A percentile compares a stretch with the other conserved stretches of the same genome.
phyloP scores from a whole-genome alignment of 108 stramenopile genomes.

The Cyclostephanos invisitatus region DNA sequence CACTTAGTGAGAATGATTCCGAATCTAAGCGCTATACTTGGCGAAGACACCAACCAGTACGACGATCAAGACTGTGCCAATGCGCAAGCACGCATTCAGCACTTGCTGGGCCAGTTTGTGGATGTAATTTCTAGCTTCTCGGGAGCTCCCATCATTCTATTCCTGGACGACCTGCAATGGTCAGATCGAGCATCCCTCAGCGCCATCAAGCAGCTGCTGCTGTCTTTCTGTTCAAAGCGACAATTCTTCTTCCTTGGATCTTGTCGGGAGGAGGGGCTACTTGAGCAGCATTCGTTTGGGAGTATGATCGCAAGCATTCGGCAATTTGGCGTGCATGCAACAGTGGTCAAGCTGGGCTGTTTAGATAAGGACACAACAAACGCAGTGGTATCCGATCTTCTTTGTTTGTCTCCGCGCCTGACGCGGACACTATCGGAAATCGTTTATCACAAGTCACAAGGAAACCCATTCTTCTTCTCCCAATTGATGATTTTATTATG shows the following conservation, averaged over 20 bases:
- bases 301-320: not conserved
- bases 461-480: conserved; percentile 26
- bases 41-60: not conserved
- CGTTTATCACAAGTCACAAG: conserved; percentile 3
- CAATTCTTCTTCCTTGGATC: conserved; percentile 21
- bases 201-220: conserved; percentile 9
- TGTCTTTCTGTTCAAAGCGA: not conserved
- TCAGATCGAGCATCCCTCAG: conserved; percentile 14
- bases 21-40: conserved; percentile 4
- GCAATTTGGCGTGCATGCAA: conserved; percentile 5
- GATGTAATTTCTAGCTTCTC: conserved; percentile 16
- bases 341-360: not conserved
- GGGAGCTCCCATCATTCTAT: conserved; percentile 7
- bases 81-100: conserved; percentile 24
- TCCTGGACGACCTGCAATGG: conserved; percentile 29
- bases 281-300: not conserved
- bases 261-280: conserved; percentile 5
- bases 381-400: conserved; percentile 3
- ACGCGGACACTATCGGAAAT: not conserved
- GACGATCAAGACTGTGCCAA: conserved; percentile 15
- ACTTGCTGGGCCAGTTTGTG: conserved; percentile 27
- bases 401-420: not conserved
- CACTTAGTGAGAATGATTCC: conserved; percentile 14
- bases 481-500: conserved; percentile 17
- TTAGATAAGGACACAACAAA: conserved; percentile 4